Evolutionary conservation across 352 stramenopile species (phyloP).

Genomic region (Saprolegnia diclina): DNA sequence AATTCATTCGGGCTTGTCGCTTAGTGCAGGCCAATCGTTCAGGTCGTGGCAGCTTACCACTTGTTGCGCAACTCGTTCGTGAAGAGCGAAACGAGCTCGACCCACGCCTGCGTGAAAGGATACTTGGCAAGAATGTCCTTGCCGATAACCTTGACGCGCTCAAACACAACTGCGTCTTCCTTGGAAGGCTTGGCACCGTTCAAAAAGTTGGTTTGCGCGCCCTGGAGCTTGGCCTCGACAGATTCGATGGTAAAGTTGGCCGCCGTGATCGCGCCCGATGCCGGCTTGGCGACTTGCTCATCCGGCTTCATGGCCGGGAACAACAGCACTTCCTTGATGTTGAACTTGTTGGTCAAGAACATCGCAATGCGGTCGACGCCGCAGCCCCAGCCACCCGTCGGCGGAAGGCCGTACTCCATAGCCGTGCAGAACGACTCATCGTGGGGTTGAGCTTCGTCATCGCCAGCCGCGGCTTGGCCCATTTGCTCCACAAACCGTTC

Average conservation of each 20-base stretch:
- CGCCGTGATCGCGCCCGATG: constrained; percentile 18
- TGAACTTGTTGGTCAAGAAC: constrained; percentile 92
- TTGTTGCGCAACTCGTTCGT: constrained; percentile 67
- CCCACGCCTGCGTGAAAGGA: constrained; percentile 71
- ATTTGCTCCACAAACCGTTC: constrained; percentile 80
- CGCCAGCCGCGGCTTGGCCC: constrained; percentile 65
- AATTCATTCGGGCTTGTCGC: too few species aligned
- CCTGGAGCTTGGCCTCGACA: constrained; percentile 57
- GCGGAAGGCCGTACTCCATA: constrained; percentile 97
- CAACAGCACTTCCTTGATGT: constrained; percentile 98
- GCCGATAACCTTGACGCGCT: constrained; percentile 71
- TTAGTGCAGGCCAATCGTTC: too few species aligned
- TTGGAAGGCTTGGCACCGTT: constrained; percentile 66
- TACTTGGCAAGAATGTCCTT: constrained; percentile 70
- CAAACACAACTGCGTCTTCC: constrained; percentile 56
- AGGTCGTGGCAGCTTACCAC: constrained; percentile 35
- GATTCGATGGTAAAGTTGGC: constrained; percentile 39
- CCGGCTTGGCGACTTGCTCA: constrained; percentile 41
- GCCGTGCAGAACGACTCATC: constrained; percentile 93
- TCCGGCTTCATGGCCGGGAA: constrained; percentile 99
- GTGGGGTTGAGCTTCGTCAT: constrained; percentile 84
- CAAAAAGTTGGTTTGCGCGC: constrained; percentile 45
- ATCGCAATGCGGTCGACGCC: constrained; percentile 97
- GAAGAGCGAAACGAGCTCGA: constrained; percentile 66
- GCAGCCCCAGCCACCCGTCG: constrained; percentile 95